These are phyloP conservation scores for Trichoderma sp. DNA, from an alignment of 2,329 filamentous ascomycete genomes.

Conservation along the genomic window DNA sequence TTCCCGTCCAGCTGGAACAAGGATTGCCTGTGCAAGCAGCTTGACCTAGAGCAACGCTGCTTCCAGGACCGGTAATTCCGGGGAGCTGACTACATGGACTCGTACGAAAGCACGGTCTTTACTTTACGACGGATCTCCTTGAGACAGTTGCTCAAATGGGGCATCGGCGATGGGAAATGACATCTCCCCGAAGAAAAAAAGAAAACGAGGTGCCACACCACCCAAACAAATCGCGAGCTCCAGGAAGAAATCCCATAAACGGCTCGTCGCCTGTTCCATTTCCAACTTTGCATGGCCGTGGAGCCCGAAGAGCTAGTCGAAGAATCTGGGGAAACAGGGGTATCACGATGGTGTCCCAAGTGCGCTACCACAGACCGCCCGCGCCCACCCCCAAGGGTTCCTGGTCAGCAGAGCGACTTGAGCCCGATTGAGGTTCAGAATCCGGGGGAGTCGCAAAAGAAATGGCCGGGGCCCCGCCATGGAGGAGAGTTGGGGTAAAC, in stretches of 20 bases:
- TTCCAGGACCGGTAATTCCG: background rate
- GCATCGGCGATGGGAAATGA: background rate
- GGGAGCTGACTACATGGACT: background rate
- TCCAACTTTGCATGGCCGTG: slow-evolving; percentile 6
- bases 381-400: slow-evolving; percentile 26
- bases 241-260: background rate
- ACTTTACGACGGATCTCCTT: background rate
- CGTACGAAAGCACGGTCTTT: background rate
- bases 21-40: background rate
- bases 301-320: background rate
- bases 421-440: slow-evolving; percentile 26
- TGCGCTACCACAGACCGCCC: slow-evolving; percentile 30
- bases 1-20: background rate
- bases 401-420: slow-evolving; percentile 29
- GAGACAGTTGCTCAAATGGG: background rate
- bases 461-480: slow-evolving; percentile 15
- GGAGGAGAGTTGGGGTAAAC: slow-evolving; percentile 19
- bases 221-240: background rate
- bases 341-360: slow-evolving; percentile 30
- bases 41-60: background rate
- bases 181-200: background rate
- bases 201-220: background rate
- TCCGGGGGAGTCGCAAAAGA: slow-evolving; percentile 15
- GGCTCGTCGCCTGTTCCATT: background rate
- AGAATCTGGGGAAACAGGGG: slow-evolving; percentile 41